Evolutionary conservation across 345 rosid genomes (phyloP), one percentile per base, ranked within the genome.

Genomic region (Lagerstroemia speciosa): DNA sequence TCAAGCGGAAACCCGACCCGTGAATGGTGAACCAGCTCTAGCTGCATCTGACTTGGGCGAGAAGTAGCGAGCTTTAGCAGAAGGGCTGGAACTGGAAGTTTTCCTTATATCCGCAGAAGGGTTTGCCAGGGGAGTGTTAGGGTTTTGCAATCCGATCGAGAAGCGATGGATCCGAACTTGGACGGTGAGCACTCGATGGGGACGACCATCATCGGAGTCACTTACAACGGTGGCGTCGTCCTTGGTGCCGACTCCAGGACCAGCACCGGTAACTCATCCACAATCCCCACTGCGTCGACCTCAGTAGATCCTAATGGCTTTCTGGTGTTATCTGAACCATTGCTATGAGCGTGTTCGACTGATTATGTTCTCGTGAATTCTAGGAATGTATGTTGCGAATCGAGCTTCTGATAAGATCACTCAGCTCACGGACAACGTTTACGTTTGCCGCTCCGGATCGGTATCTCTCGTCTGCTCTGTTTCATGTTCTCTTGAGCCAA

Each of bases 181-280:
- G 74, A 86, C 71, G 89, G 85, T 7, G 97, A 98, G 37, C 98
- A 92, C 82, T 90, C 98, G 50, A 95, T 90, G 98, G 99, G 98
- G 1, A 95, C 99, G 2, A 95, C 99, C 70, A 90, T 95, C 81
- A 86, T 95, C 80, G 98, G 99, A 45, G 98, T 95, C 74, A 89
- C 97, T 68, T 95, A 92, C 89, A 71, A 90, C 73, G 97, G 98
- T 65, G 99, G 99, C 40, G 99, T 95, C 63, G 96, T 95, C 64
- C 98, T 95, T 66, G 99, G 98, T 53, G 99, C 99, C 76, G 99
- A 95, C 48, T 95, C 99, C 20, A 90, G 99, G 52, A 95, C 98
- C 76, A 95, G 99, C 83, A 95, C 99, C 19, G 99, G 99, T 95
- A 77, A 64, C 0, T 71, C 68, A 45, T 71, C 68, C 52, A 46